Evolutionary conservation across 2,329 filamentous ascomycete species (phyloP), one percentile per base, ranked within the genome.

Genomic region (Calonectria multiphialidica): DNA sequence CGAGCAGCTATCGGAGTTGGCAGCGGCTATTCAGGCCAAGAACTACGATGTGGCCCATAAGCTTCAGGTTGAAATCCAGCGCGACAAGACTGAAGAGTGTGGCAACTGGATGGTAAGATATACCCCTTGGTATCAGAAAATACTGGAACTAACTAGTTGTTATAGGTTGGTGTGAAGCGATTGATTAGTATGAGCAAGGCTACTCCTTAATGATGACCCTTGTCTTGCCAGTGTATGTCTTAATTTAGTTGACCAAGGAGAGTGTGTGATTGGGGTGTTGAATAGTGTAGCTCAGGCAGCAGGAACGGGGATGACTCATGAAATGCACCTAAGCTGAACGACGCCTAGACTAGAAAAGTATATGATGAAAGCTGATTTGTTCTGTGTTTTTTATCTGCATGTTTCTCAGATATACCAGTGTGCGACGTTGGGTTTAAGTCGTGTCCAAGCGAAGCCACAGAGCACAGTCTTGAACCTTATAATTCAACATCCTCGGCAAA

Each of bases 81-180:
- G 90, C 65, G 92, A 95, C 82, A 93, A 93, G 86, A 93, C 90
- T 1, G 93, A 95, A 55, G 93, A 96, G 81, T 95, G 94, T 82
- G 93, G 93, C 67, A 93, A 94, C 81, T 96, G 94, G 94, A 96
- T 96, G 93, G 94, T 95, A 87, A 87, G 92, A 87, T 63, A 33
- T 25, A 15, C 53, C 33, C 13, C 8, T 35, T n/a, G 35, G 9
- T 42, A 16, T 16, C 13, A 40, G n/a, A 7, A 23, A 21, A 23
- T 16, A 13, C 53, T 45, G 7, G 71, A 28, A 75, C 87, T 91
- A 86, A 91, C 80, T 33, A 15, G 15, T 59, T 47, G 16, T 62
- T 72, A 50, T 74, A 94, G 92, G 91, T 93, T 77, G 93, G 93
- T 80, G 90, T 95, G 53, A 95, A 95, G 84, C 89, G 93, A 76